Evolutionary conservation across 352 stramenopile species (phyloP).

Genomic region (Globisporangium uncinulatum): DNA sequence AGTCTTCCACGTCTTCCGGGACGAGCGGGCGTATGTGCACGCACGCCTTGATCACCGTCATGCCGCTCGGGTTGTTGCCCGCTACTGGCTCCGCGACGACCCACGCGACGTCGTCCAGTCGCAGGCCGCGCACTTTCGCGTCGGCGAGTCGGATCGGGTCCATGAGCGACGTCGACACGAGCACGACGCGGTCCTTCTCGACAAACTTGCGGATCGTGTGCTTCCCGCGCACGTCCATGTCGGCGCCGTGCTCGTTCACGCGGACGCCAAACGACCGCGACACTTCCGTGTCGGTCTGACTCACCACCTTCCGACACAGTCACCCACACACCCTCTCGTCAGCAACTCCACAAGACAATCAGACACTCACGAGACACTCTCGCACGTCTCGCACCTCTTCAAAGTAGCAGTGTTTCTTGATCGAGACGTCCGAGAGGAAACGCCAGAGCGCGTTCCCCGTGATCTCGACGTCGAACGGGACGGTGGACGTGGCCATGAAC

Average conservation of each 20-base stretch:
- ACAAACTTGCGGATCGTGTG: slow-evolving; percentile 36
- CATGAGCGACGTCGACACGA: slow-evolving; percentile 43
- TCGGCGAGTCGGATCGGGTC: slow-evolving; percentile 33
- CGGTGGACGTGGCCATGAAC: slow-evolving; percentile 10
- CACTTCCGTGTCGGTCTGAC: slow-evolving; percentile 2
- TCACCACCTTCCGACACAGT: background rate
- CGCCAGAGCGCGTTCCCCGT: slow-evolving; percentile 15
- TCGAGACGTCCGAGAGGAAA: slow-evolving; percentile 12
- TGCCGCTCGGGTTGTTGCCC: background rate
- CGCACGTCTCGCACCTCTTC: slow-evolving; percentile 9
- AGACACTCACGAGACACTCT: background rate
- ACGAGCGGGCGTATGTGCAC: slow-evolving; percentile 6
- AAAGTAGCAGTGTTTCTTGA: slow-evolving; percentile 16
- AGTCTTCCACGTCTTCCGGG: slow-evolving; percentile 4
- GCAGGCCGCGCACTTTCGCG: slow-evolving; percentile 22
- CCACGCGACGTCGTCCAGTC: slow-evolving; percentile 29
- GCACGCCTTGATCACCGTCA: slow-evolving; percentile 10
- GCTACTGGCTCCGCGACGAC: slow-evolving; percentile 8
- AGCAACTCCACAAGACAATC: background rate
- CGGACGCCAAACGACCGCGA: slow-evolving; percentile 9
- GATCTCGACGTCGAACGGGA: slow-evolving; percentile 10
- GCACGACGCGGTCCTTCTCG: slow-evolving; percentile 19
- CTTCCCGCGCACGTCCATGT: slow-evolving; percentile 34
- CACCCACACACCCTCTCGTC: background rate
- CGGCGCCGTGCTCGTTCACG: slow-evolving; percentile 8